Conservation (phyloP, 371 early-diverging fungal genomes). For the Coemansia sp. region DNA sequence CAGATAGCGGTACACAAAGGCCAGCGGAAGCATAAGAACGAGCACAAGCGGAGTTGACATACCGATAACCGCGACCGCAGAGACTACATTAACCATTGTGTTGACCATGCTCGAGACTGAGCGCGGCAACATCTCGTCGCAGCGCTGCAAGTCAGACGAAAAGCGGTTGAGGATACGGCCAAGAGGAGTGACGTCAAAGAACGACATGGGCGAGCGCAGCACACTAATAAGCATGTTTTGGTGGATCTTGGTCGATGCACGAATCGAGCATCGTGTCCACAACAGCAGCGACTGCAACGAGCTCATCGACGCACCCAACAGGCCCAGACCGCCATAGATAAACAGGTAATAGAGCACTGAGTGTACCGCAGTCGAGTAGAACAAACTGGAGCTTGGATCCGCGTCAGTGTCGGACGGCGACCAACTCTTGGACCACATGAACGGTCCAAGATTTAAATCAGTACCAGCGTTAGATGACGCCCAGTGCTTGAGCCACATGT, state of each 20-base stretch:
- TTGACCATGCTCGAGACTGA: conserved; percentile 54
- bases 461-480: conserved; percentile 24
- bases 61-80: conserved; percentile 50
- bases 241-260: conserved; percentile 55
- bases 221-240: conserved; percentile 29
- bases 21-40: neutral
- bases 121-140: conserved; percentile 68
- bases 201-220: conserved; percentile 24
- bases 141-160: no score
- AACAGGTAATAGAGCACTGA: conserved; percentile 63
- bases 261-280: conserved; percentile 78
- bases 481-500: conserved; percentile 77
- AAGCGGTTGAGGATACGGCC: conserved; percentile 51
- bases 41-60: conserved; percentile 21
- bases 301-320: conserved; percentile 64
- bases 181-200: conserved; percentile 24
- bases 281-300: conserved; percentile 69
- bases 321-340: conserved; percentile 81
- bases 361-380: neutral
- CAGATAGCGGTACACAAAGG: neutral
- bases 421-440: conserved; percentile 76
- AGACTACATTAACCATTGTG: conserved; percentile 45
- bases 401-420: conserved; percentile 31
- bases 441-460: conserved; percentile 43
- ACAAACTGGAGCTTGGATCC: conserved; percentile 35